Conservation (phyloP, 371 early-diverging fungal species). For the Furculomyces boomerangus region DNA sequence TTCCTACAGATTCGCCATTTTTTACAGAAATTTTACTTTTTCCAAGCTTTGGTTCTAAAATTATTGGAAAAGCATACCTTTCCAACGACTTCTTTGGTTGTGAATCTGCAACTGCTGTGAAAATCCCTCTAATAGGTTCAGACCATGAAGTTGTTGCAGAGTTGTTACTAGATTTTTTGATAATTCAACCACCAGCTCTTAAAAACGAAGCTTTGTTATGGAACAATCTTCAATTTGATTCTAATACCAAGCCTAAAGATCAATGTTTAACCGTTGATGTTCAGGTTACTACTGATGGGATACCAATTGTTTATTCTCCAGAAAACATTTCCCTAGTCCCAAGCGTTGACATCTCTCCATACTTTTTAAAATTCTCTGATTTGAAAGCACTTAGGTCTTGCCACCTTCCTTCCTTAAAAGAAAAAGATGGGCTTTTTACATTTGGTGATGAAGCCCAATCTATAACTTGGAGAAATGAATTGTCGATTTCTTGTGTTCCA, state of each 20-base stretch:
- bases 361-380: neutral
- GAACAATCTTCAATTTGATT: neutral
- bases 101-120: conserved; percentile 9
- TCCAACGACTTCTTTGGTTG: conserved; percentile 45
- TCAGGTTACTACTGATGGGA: conserved; percentile 74
- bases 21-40: conserved; percentile 77
- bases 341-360: neutral
- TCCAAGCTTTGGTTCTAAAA: conserved; percentile 85
- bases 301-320: conserved; percentile 72
- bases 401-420: neutral
- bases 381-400: neutral
- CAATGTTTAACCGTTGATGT: conserved; percentile 35
- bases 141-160: conserved; percentile 81
- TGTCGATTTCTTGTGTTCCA: neutral
- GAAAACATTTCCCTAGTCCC: conserved; percentile 7
- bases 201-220: no score
- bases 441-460: neutral
- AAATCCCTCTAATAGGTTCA: conserved; percentile 62
- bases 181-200: conserved; percentile 36
- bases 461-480: neutral
- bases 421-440: neutral
- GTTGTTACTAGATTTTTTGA: conserved; percentile 55
- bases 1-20: conserved; percentile 51
- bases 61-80: conserved; percentile 76
- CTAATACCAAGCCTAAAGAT: conserved; percentile 2